A percentile compares a stretch with the other conserved stretches of the same genome.
Conservation (phyloP, 257 asterid species). For the Przewalskia tangutica region DNA sequence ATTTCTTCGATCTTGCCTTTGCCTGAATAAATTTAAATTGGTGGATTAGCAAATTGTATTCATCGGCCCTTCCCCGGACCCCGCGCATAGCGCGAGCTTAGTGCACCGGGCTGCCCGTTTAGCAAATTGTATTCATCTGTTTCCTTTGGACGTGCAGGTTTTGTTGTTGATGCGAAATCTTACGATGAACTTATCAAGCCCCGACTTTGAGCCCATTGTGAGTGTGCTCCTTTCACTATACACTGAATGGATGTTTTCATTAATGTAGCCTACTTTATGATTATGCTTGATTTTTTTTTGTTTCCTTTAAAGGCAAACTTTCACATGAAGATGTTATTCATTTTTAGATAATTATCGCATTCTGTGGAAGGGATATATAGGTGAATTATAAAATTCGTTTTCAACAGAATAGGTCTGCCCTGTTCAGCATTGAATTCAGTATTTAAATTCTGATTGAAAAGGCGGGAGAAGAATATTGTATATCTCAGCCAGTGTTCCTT, state of each 20-base stretch:
- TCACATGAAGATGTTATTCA: not conserved
- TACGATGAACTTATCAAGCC: conserved; percentile 71
- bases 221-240: conserved; percentile 25
- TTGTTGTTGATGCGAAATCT: conserved; percentile 82
- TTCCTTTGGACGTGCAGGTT: conserved; percentile 51
- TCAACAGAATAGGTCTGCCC: not conserved
- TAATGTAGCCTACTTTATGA: not conserved
- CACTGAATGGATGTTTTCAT: not conserved
- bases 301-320: not conserved
- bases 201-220: conserved; percentile 78
- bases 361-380: not conserved
- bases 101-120: too few relatives aligned
- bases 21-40: not conserved
- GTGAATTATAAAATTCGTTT: not conserved
- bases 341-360: not conserved
- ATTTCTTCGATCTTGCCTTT: not conserved
- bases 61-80: not conserved
- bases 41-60: not conserved
- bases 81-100: too few relatives aligned
- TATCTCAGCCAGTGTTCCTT: not conserved
- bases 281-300: not conserved
- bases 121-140: not conserved
- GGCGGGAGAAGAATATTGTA: not conserved
- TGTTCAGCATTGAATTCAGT: not conserved
- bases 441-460: not conserved